Evolutionary conservation across 176 grass and related monocot genomes (phyloP), one percentile per base, ranked within the genome.

Genomic region (Tillandsia fasciculata): DNA sequence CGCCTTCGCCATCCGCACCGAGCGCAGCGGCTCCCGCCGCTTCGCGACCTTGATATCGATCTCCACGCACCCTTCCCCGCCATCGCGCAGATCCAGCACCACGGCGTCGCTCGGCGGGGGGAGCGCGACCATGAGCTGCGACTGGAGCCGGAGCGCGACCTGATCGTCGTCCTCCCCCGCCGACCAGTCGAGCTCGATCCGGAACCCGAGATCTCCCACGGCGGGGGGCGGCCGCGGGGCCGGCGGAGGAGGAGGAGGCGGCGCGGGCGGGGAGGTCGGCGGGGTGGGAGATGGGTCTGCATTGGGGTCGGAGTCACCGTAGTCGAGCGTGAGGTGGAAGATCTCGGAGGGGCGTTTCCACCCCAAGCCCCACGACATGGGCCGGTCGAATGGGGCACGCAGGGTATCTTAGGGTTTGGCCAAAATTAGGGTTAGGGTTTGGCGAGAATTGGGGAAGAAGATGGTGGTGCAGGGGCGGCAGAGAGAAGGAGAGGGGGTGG

Each of bases 331-430:
- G 79, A 99, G 87, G 76, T 99, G 94, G 84, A 99, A 93, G 89
- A 86, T 90, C 82, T 99, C 94, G 72, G 84, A 93, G 64, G 84
- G 85, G 61, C 93, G 93, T 82, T 97, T 97, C 93, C 93, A 97
- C 51, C 93, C 93, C 72, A 97, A 77, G 42, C 93, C 89, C 89
- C 93, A 97, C 17, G 93, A 90, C 93, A 97, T 97, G 84, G 81
- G 70, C 65, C 24, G 49, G 83, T 77, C 82, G 71, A 88, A 83
- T 47, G 56, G 15, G 51, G 65, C 70, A 5, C 5, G 56, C 48
- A 47, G 8, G 26, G 8, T 11, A 33, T 66, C 26, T 66, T 49
- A 22, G 59, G 49, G 33, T 42, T 42, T 42, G 33, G 33, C 5
- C 33, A 42, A 42, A 42, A 53, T 63, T 82, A 82, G 58, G 72